Percentiles rank a stretch among this genome's conserved stretches.
Conservation (phyloP, 2,329 filamentous ascomycete species). For the Penicillium sclerotigenum region DNA sequence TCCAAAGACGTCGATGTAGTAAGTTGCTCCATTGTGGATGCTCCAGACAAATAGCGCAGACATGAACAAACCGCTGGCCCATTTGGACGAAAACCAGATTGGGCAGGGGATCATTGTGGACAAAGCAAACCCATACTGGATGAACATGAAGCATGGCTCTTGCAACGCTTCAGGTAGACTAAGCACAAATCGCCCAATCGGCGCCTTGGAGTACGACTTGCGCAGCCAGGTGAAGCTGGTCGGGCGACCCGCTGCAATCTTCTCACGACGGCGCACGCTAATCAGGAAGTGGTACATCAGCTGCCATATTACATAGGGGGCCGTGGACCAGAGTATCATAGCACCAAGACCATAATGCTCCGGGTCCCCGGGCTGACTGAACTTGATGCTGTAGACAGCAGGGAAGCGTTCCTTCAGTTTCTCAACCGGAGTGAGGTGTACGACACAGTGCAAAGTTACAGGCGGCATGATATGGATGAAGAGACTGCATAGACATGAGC, state of each 20-base stretch:
- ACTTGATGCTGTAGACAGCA: conserved; percentile 78
- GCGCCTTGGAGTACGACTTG: conserved; percentile 82
- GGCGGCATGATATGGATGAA: conserved; percentile 99
- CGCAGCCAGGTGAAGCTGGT: conserved; percentile 98
- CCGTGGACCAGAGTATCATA: conserved; percentile 92
- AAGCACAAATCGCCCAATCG: conserved; percentile 82
- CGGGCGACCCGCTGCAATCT: conserved; percentile 91
- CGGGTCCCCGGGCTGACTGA: conserved; percentile 63
- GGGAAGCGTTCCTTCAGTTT: conserved; percentile 71
- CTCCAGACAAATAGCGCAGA: conserved; percentile 86
- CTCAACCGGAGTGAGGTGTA: conserved; percentile 71
- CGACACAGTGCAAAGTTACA: conserved; percentile 84
- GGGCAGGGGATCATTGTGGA: conserved; percentile 93
- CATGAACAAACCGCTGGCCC: conserved; percentile 74
- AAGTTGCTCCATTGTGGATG: conserved; percentile 94
- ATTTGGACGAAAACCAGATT: conserved; percentile 87
- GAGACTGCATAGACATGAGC: conserved; percentile 51
- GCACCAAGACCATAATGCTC: conserved; percentile 74
- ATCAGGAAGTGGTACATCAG: conserved; percentile 91
- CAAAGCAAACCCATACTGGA: conserved; percentile 88
- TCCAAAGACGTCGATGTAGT: conserved; percentile 97
- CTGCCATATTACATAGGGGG: conserved; percentile 93
- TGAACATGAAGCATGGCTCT: conserved; percentile 89
- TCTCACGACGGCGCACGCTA: conserved; percentile 86
- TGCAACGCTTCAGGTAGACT: conserved; percentile 72